These are phyloP conservation scores for Phytophthora hybrid DNA, from an alignment of 352 stramenopile genomes.

Conservation along the genomic window DNA sequence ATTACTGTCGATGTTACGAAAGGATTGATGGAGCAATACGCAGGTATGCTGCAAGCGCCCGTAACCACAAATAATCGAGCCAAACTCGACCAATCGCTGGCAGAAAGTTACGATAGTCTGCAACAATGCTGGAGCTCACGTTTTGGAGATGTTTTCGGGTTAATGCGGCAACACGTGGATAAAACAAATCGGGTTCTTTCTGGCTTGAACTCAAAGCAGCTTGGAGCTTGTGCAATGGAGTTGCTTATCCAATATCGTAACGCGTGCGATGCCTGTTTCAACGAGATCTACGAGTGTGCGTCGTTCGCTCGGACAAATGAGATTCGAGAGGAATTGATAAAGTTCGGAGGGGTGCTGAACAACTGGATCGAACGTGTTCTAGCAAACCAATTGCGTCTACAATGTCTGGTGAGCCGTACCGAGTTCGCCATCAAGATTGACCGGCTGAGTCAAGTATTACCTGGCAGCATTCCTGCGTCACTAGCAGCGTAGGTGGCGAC, in stretches of 20 bases:
- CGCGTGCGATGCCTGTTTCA: conserved; percentile 2
- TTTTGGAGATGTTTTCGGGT: background rate
- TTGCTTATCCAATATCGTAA: conserved; percentile 11
- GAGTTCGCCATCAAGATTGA: conserved; percentile 13
- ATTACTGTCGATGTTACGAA: background rate
- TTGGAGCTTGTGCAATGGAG: background rate
- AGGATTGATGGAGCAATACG: background rate
- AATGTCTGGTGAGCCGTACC: background rate
- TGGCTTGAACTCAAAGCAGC: background rate
- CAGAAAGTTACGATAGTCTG: background rate
- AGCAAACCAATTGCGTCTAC: conserved; percentile 1
- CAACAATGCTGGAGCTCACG: background rate
- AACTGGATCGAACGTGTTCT: conserved; percentile 9
- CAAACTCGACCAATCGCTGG: background rate
- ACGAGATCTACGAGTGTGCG: conserved; percentile 2
- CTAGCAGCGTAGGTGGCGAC: conserved; percentile 3
- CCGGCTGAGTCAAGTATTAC: background rate
- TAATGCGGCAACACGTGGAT: background rate
- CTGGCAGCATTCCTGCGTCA: background rate
- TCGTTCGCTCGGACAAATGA: conserved; percentile 6
- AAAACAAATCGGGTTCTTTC: background rate
- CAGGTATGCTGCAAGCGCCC: background rate
- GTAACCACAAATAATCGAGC: background rate
- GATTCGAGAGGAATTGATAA: background rate
- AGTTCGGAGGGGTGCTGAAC: conserved; percentile 1